phyloP scores from a whole-genome alignment of 257 asterid genomes.

The Scutellaria galericulata region DNA sequence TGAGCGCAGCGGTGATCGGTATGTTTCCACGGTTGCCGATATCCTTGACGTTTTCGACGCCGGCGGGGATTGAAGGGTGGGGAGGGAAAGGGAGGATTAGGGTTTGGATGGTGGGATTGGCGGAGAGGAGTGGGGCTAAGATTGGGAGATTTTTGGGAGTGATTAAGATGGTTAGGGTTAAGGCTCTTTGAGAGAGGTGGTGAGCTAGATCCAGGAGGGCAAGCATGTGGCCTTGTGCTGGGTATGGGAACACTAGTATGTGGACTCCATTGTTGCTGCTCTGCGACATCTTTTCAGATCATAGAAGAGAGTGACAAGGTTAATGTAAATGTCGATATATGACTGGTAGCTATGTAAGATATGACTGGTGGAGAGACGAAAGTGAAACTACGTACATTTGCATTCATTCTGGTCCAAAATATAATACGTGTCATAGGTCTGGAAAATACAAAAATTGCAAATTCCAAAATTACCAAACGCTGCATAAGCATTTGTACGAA shows the following conservation, averaged over 20 bases:
- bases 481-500: no score
- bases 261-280: conserved; percentile 50
- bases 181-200: conserved; percentile 56
- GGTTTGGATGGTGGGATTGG: conserved; percentile 57
- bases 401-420: no score
- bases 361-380: no score
- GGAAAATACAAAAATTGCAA: no score
- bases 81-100: conserved; percentile 67
- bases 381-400: no score
- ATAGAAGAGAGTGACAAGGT: no score
- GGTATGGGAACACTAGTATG: conserved; percentile 66
- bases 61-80: conserved; percentile 62
- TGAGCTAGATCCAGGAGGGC: conserved; percentile 68
- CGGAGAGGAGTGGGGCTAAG: conserved; percentile 54
- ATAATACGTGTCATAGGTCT: no score
- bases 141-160: conserved; percentile 67
- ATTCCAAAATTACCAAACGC: no score
- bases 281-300: no score
- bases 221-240: conserved; percentile 91
- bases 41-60: conserved; percentile 70
- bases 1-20: conserved; percentile 55
- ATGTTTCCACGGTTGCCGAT: conserved; percentile 65
- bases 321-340: no score
- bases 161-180: conserved; percentile 60
- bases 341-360: no score